A percentile compares a stretch with the other conserved stretches of the same genome.
Conservation (phyloP, 495 filamentous ascomycete genomes). For the Aspergillus nanangensis region DNA sequence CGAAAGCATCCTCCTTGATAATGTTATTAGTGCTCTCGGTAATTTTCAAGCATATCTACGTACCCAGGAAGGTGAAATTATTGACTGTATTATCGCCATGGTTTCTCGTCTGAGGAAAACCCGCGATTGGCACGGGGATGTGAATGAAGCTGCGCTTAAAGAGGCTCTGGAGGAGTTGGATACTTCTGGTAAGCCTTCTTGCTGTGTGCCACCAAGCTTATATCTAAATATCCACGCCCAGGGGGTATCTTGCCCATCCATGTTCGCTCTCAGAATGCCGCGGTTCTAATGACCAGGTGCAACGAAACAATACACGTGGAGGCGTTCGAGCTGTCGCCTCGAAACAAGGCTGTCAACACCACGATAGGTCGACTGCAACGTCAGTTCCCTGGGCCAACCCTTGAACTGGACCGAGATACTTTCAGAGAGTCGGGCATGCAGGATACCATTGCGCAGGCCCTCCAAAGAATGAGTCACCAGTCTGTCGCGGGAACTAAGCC, state of each 20-base stretch:
- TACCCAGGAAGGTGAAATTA: neutral
- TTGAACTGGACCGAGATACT: constrained; percentile 24
- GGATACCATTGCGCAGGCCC: constrained; percentile 30
- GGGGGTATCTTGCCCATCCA: constrained; percentile 34
- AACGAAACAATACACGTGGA: constrained; percentile 39
- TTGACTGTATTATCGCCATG: constrained; percentile 11
- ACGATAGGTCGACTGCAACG: constrained; percentile 48
- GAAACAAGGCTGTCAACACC: constrained; percentile 39
- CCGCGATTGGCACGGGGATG: constrained; percentile 5
- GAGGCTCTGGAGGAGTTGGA: constrained; percentile 5
- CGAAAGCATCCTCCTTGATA: constrained; percentile 16
- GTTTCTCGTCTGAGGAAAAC: constrained; percentile 16
- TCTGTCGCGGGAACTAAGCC: constrained; percentile 28
- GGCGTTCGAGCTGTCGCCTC: constrained; percentile 53
- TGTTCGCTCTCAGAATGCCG: constrained; percentile 58
- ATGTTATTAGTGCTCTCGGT: constrained; percentile 15
- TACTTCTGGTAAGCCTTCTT: constrained; percentile 6
- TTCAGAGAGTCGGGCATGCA: constrained; percentile 35
- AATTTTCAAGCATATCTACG: constrained; percentile 17
- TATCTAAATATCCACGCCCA: neutral
- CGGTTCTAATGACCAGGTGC: constrained; percentile 39
- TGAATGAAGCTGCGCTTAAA: constrained; percentile 12
- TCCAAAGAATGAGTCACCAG: constrained; percentile 42
- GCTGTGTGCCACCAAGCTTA: neutral
- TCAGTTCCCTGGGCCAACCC: constrained; percentile 49